Evolutionary conservation across 2,329 filamentous ascomycete species (phyloP).

Genomic region (Alternaria tenuissima): DNA sequence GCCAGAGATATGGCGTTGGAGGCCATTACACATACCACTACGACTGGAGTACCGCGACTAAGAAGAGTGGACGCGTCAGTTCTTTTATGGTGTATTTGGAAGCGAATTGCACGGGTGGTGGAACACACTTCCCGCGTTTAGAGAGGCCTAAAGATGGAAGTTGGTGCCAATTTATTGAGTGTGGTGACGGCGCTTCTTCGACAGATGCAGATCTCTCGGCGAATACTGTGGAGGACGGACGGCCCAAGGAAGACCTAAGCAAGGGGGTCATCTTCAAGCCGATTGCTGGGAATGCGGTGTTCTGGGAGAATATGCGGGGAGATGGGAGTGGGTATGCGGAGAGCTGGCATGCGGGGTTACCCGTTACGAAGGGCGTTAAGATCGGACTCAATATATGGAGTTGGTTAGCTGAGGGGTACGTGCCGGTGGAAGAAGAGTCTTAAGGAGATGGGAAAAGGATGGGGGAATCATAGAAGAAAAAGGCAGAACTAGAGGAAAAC

Average conservation of each 20-base stretch:
- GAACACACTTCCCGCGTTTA: conserved; percentile 67
- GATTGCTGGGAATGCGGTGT: conserved; percentile 66
- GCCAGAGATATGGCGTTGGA: conserved; percentile 64
- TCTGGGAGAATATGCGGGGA: conserved; percentile 67
- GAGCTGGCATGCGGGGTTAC: conserved; percentile 68
- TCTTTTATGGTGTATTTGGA: conserved; percentile 70
- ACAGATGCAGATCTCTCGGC: background rate
- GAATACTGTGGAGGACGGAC: background rate
- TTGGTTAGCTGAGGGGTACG: conserved; percentile 61
- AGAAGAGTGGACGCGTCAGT: conserved; percentile 56
- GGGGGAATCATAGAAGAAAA: background rate
- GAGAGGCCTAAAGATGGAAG: conserved; percentile 51
- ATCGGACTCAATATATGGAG: conserved; percentile 72
- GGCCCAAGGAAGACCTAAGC: conserved; percentile 18
- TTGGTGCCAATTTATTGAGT: conserved; percentile 69
- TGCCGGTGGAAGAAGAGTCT: conserved; percentile 17
- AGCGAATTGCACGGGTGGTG: conserved; percentile 63
- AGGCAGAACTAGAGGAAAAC: background rate
- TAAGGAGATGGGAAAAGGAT: background rate
- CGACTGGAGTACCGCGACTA: conserved; percentile 57
- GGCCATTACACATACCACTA: conserved; percentile 69
- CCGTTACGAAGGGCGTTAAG: conserved; percentile 64
- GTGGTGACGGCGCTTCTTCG: conserved; percentile 41
- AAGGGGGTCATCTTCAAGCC: conserved; percentile 66
- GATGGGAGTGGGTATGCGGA: conserved; percentile 66